phyloP scores from a whole-genome alignment of 2,329 filamentous ascomycete genomes.

The Tolypocladium ovalisporum region DNA sequence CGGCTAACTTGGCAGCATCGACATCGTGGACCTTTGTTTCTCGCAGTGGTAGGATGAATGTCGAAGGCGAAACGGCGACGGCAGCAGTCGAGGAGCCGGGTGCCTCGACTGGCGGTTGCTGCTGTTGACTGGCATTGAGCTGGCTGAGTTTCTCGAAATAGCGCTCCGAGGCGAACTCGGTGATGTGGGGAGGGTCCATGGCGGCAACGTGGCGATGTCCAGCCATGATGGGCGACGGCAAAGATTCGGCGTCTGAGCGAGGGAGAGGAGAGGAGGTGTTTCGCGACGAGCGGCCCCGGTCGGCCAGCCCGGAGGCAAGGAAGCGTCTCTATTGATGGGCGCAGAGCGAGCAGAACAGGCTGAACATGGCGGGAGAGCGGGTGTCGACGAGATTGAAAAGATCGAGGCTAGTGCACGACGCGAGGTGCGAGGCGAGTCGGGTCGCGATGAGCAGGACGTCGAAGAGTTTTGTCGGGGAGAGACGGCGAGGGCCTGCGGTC shows the following conservation, averaged over 20 bases:
- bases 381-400: not conserved
- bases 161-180: slow-evolving; percentile 55
- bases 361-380: slow-evolving; percentile 1
- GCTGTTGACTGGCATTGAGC: slow-evolving; percentile 33
- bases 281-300: slow-evolving; percentile 10
- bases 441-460: not conserved
- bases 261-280: slow-evolving; percentile 6
- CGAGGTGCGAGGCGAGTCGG: slow-evolving; percentile 1
- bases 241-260: slow-evolving; percentile 8
- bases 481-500: not conserved
- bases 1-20: slow-evolving; percentile 16
- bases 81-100: slow-evolving; percentile 8
- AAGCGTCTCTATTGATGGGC: slow-evolving; percentile 21
- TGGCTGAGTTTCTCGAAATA: slow-evolving; percentile 53
- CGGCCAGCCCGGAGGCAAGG: slow-evolving; percentile 16
- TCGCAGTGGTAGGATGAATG: slow-evolving; percentile 39
- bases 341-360: slow-evolving; percentile 1
- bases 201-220: slow-evolving; percentile 18
- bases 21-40: slow-evolving; percentile 23
- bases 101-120: slow-evolving; percentile 21
- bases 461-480: too few relatives aligned
- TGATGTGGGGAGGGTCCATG: slow-evolving; percentile 54
- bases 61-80: slow-evolving; percentile 21
- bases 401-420: not conserved
- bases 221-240: slow-evolving; percentile 17